Percentiles rank a stretch among this genome's conserved stretches.
phyloP scores from a whole-genome alignment of 257 asterid species.

The Primulina tabacum region DNA sequence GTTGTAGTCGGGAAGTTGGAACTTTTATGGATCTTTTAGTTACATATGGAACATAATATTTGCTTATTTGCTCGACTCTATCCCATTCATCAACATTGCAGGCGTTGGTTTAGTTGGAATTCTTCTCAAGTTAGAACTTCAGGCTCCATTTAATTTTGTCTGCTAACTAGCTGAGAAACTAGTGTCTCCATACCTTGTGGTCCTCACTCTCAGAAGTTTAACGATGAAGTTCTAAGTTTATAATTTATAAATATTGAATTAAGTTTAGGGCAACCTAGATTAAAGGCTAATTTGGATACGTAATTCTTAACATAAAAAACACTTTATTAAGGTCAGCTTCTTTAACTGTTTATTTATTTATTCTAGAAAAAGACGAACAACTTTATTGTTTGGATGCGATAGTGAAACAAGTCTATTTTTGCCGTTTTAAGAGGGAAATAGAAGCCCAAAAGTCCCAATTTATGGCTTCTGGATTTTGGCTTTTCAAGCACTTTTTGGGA shows the following conservation, averaged over 20 bases:
- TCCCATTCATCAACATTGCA: neutral
- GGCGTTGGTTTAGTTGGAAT: conserved; percentile 2
- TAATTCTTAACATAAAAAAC: too few relatives aligned
- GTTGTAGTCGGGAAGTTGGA: conserved; percentile 19
- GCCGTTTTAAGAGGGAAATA: neutral
- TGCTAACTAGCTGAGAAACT: neutral
- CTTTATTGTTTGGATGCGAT: neutral
- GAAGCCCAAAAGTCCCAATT: neutral
- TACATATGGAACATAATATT: conserved; percentile 12
- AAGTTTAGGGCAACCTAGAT: neutral
- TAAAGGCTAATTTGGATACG: too few relatives aligned
- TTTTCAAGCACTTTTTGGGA: neutral
- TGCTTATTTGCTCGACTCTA: neutral
- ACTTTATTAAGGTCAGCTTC: too few relatives aligned
- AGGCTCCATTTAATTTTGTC: neutral
- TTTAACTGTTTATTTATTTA: too few relatives aligned
- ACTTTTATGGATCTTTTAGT: conserved; percentile 18
- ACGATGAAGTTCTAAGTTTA: too few relatives aligned
- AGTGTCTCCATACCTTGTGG: neutral
- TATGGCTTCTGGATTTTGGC: neutral
- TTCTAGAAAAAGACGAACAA: too few relatives aligned
- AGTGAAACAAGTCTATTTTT: neutral
- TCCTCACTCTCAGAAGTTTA: neutral
- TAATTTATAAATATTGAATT: neutral
- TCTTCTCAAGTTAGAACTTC: conserved; percentile 13